Percentiles rank a stretch among this genome's conserved stretches.
phyloP scores from a whole-genome alignment of 371 early-diverging fungal genomes.

The Quaeritorhiza haematococci region DNA sequence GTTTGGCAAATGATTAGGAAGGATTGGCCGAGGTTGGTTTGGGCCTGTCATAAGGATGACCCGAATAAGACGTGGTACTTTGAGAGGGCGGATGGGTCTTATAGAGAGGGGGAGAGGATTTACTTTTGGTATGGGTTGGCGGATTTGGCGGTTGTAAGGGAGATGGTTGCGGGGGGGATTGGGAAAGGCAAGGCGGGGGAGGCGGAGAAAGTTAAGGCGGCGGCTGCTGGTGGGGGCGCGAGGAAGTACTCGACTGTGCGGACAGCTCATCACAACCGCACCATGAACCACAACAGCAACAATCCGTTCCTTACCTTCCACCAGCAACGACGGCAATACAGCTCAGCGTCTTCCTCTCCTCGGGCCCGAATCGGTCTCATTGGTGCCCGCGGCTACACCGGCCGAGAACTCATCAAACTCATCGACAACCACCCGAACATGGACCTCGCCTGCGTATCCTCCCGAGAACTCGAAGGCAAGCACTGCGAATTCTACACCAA shows the following conservation, averaged over 20 bases:
- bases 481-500: slow-evolving; percentile 72
- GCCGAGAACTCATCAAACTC: slow-evolving; percentile 86
- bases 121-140: slow-evolving; percentile 90
- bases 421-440: slow-evolving; percentile 80
- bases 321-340: slow-evolving; percentile 2
- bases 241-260: no score
- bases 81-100: slow-evolving; percentile 87
- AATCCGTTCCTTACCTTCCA: slow-evolving; percentile 3
- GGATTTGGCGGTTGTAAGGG: slow-evolving; percentile 66
- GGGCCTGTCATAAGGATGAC: slow-evolving; percentile 62
- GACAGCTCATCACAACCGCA: no score
- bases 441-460: slow-evolving; percentile 81
- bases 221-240: no score
- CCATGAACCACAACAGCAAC: slow-evolving; percentile 51
- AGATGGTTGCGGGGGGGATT: slow-evolving; percentile 35
- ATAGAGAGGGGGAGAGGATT: slow-evolving; percentile 37
- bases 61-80: slow-evolving; percentile 79
- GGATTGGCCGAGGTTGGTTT: slow-evolving; percentile 66
- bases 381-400: slow-evolving; percentile 95
- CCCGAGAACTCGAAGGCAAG: slow-evolving; percentile 88
- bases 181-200: no score
- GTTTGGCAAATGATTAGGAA: slow-evolving; percentile 74
- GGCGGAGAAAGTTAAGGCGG: no score
- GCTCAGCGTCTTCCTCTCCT: slow-evolving; percentile 1
- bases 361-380: slow-evolving; percentile 77